These are phyloP conservation scores for Hibiscus mutabilis DNA, from an alignment of 345 rosid genomes.

Conservation along the genomic window DNA sequence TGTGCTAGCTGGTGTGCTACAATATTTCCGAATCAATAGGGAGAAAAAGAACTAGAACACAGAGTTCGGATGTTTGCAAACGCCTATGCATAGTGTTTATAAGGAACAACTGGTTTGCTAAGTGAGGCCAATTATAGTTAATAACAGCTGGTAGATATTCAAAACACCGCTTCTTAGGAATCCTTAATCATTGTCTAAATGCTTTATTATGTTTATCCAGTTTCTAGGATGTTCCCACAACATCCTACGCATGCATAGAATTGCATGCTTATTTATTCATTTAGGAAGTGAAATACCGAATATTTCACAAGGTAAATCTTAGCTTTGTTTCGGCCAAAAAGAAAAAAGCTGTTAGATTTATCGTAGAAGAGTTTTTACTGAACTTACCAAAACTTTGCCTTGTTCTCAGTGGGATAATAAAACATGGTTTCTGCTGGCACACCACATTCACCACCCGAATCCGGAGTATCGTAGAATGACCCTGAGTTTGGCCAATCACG, in stretches of 20 bases:
- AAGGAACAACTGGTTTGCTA: not conserved
- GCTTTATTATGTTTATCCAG: not conserved
- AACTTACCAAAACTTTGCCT: conserved; percentile 59
- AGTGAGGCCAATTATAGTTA: no score
- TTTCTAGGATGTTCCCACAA: not conserved
- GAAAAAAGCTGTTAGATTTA: no score
- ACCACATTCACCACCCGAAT: conserved; percentile 59
- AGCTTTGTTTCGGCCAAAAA: no score
- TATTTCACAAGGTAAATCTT: no score
- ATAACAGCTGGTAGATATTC: no score
- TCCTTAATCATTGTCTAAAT: not conserved
- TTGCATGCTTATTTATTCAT: not conserved
- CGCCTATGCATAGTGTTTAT: not conserved
- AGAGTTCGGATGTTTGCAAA: not conserved
- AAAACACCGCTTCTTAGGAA: not conserved
- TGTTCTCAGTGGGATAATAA: conserved; percentile 50
- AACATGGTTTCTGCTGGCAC: conserved; percentile 49
- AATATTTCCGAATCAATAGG: no score
- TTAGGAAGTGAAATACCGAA: not conserved
- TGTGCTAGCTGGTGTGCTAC: not conserved
- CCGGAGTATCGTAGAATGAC: conserved; percentile 42
- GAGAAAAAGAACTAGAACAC: no score
- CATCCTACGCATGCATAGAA: not conserved
- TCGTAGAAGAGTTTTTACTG: not conserved
- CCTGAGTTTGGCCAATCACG: conserved; percentile 73